These are phyloP conservation scores for Venturia effusa DNA, from an alignment of 2,329 filamentous ascomycete genomes.

Conservation along the genomic window DNA sequence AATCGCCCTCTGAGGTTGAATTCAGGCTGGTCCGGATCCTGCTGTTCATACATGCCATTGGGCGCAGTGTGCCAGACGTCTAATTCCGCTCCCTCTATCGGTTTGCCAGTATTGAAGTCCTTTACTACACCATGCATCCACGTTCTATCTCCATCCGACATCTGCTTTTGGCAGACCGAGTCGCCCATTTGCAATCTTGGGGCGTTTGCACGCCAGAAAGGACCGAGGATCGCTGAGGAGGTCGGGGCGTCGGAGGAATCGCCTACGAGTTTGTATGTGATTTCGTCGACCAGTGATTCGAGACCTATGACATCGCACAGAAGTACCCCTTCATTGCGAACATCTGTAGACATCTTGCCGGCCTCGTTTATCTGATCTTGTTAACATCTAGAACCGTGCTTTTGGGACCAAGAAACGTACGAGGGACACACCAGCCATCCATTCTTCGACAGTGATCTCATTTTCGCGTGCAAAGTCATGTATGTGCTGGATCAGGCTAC, in stretches of 20 bases:
- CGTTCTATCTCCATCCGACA: constrained; percentile 41
- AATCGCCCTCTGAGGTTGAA: constrained; percentile 67
- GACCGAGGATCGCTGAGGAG: constrained; percentile 69
- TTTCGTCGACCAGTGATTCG: constrained; percentile 62
- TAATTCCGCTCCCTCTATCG: constrained; percentile 54
- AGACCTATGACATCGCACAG: constrained; percentile 48
- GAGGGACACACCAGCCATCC: constrained; percentile 44
- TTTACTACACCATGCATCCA: constrained; percentile 53
- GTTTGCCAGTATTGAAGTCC: constrained; percentile 49
- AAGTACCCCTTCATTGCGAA: constrained; percentile 53
- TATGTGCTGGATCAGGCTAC: constrained; percentile 41
- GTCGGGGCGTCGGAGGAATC: constrained; percentile 44
- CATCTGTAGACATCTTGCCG: constrained; percentile 50
- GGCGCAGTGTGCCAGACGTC: constrained; percentile 75
- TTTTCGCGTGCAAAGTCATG: constrained; percentile 50
- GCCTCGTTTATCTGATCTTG: constrained; percentile 43
- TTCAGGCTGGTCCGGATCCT: constrained; percentile 58
- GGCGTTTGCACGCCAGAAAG: constrained; percentile 69
- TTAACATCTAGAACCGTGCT: not conserved
- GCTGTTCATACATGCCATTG: constrained; percentile 58
- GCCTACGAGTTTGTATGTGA: constrained; percentile 56
- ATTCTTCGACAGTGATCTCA: constrained; percentile 48
- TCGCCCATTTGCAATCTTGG: constrained; percentile 59
- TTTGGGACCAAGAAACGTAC: constrained; percentile 10
- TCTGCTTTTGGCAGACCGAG: constrained; percentile 43